A percentile compares a stretch with the other conserved stretches of the same genome.
These are phyloP conservation scores for Pseudogymnoascus sp. DNA, from an alignment of 2,329 filamentous ascomycete species.

Conservation along the genomic window DNA sequence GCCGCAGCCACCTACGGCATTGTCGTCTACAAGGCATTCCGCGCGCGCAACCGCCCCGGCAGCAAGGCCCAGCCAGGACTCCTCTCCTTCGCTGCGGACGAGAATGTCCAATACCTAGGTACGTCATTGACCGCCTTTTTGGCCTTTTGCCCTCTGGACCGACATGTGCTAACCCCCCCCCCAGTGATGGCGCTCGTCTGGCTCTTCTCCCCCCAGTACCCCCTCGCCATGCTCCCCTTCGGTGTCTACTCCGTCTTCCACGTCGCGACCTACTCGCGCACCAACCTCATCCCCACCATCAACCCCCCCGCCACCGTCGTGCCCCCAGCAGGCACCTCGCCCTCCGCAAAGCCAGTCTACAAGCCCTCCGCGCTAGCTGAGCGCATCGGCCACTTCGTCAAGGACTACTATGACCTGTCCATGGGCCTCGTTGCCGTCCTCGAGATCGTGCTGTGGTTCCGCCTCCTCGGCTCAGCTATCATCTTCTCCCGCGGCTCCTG, in stretches of 20 bases:
- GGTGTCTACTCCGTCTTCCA: conserved; percentile 98
- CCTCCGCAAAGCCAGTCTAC: conserved; percentile 51
- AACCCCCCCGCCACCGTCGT: conserved; percentile 56
- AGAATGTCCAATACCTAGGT: conserved; percentile 98
- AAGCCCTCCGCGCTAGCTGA: conserved; percentile 59
- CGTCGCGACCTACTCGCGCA: conserved; percentile 91
- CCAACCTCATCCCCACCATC: conserved; percentile 84
- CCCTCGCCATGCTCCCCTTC: conserved; percentile 87
- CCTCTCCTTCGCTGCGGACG: conserved; percentile 68
- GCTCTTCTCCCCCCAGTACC: conserved; percentile 85
- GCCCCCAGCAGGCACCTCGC: conserved; percentile 48
- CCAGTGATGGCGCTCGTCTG: conserved; percentile 88
- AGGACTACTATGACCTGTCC: conserved; percentile 93
- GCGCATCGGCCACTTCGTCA: conserved; percentile 85
- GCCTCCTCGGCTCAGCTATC: conserved; percentile 72
- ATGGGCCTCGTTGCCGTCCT: conserved; percentile 89
- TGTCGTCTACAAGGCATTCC: conserved; percentile 95
- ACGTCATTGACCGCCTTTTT: conserved; percentile 36
- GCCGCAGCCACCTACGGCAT: conserved; percentile 94
- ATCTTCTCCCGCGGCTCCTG: conserved; percentile 87
- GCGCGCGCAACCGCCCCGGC: conserved; percentile 72
- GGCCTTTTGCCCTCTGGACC: not conserved
- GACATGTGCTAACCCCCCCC: conserved; percentile 18
- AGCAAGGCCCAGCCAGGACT: conserved; percentile 52
- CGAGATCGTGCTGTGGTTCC: conserved; percentile 82